Evolutionary conservation across 2,329 filamentous ascomycete species (phyloP).

Genomic region (Penicillium sp.): DNA sequence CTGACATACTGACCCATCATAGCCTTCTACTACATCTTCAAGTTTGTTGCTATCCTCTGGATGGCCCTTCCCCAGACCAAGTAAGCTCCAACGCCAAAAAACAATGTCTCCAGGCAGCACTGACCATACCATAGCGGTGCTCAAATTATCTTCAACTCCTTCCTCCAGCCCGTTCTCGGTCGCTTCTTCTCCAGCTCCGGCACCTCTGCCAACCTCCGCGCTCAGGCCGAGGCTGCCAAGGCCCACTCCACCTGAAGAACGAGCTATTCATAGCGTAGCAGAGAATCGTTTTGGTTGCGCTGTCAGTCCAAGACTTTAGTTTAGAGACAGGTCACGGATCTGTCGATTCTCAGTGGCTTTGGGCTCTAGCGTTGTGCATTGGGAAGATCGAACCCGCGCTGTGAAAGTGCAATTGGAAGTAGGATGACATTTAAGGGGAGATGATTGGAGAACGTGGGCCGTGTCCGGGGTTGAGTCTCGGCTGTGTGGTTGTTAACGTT

Average conservation of each 20-base stretch:
- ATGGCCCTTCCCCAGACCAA: slow-evolving; percentile 90
- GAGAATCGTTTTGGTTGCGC: slow-evolving; percentile 24
- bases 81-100: slow-evolving; percentile 54
- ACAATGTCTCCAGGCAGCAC: background rate
- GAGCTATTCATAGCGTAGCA: slow-evolving; percentile 10
- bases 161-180: slow-evolving; percentile 85
- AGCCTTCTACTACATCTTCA: slow-evolving; percentile 99
- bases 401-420: slow-evolving; percentile 4
- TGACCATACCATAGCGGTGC: slow-evolving; percentile 65
- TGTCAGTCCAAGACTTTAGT: slow-evolving; percentile 5
- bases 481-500: slow-evolving; percentile 2
- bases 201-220: slow-evolving; percentile 81
- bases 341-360: slow-evolving; percentile 18
- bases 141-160: slow-evolving; percentile 93
- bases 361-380: slow-evolving; percentile 14
- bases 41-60: slow-evolving; percentile 97
- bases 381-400: slow-evolving; percentile 3
- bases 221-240: slow-evolving; percentile 74
- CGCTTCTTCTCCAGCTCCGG: slow-evolving; percentile 81
- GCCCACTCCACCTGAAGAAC: slow-evolving; percentile 60
- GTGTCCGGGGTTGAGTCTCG: slow-evolving; percentile 4
- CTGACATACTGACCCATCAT: slow-evolving; percentile 23
- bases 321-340: slow-evolving; percentile 12
- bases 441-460: slow-evolving; percentile 3
- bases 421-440: slow-evolving; percentile 11